phyloP scores from a whole-genome alignment of 441 rosid species.

The Pelargonium cotyledonis region DNA sequence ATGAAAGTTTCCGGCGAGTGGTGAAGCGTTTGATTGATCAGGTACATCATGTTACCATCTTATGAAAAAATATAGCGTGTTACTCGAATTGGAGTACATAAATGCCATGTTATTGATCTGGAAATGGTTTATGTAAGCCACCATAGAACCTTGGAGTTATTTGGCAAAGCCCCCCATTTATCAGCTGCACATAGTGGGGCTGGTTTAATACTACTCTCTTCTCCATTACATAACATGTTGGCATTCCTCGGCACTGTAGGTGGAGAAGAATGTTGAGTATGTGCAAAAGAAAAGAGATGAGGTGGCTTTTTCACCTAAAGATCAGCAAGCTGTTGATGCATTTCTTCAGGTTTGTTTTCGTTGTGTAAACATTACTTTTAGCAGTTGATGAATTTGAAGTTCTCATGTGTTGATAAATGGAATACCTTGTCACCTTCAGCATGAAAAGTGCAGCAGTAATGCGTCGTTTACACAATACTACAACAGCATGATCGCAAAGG shows the following conservation, averaged over 20 bases:
- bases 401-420: slow-evolving; percentile 4
- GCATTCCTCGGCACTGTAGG: slow-evolving; percentile 31
- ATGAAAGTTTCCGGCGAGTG: slow-evolving; percentile 49
- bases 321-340: slow-evolving; percentile 57
- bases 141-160: neutral
- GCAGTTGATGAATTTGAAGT: neutral
- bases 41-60: slow-evolving; percentile 31
- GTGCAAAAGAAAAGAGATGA: slow-evolving; percentile 82
- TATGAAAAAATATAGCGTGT: neutral
- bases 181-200: neutral
- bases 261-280: slow-evolving; percentile 66
- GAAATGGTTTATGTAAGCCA: neutral
- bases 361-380: slow-evolving; percentile 4
- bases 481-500: neutral
- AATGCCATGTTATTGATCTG: neutral
- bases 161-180: neutral
- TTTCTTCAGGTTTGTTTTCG: slow-evolving; percentile 54
- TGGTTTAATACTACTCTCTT: neutral
- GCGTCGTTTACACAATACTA: neutral
- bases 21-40: slow-evolving; percentile 71
- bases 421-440: neutral
- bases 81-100: neutral
- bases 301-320: slow-evolving; percentile 76
- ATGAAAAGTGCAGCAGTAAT: neutral
- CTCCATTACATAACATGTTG: neutral